phyloP scores from a whole-genome alignment of 2,329 filamentous ascomycete species.

The Cercospora sesami region DNA sequence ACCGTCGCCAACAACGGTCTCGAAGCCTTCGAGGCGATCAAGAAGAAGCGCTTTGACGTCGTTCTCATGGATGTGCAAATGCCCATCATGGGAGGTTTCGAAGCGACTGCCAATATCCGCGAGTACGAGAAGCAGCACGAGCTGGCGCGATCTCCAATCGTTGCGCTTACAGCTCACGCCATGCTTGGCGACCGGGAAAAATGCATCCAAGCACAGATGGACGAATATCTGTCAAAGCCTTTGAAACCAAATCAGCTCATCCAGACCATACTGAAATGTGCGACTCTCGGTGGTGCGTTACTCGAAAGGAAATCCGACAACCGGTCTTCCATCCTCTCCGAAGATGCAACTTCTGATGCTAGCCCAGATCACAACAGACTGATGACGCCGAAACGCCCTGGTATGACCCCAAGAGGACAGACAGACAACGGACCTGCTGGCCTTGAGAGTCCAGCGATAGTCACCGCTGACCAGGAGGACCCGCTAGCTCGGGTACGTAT shows the following conservation, averaged over 20 bases:
- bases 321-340: slow-evolving; percentile 30
- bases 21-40: slow-evolving; percentile 89
- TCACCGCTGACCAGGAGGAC: slow-evolving; percentile 62
- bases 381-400: slow-evolving; percentile 48
- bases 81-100: slow-evolving; percentile 99
- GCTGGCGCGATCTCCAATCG: slow-evolving; percentile 85
- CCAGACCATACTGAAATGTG: slow-evolving; percentile 95
- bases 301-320: slow-evolving; percentile 68
- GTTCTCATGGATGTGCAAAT: slow-evolving; percentile 99
- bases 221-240: slow-evolving; percentile 96
- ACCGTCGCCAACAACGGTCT: slow-evolving; percentile 93
- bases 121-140: slow-evolving; percentile 85
- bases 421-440: slow-evolving; percentile 66
- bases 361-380: slow-evolving; percentile 33
- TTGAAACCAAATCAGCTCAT: slow-evolving; percentile 96
- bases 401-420: slow-evolving; percentile 63
- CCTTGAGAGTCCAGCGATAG: slow-evolving; percentile 63
- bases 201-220: slow-evolving; percentile 98
- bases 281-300: slow-evolving; percentile 80
- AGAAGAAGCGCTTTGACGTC: slow-evolving; percentile 89
- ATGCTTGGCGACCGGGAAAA: slow-evolving; percentile 99
- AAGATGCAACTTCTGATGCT: slow-evolving; percentile 30
- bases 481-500: slow-evolving; percentile 57
- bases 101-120: slow-evolving; percentile 93
- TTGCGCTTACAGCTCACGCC: slow-evolving; percentile 93